Evolutionary conservation across 176 grass and related monocot species (phyloP).

Genomic region (Aegilops umbellulata): DNA sequence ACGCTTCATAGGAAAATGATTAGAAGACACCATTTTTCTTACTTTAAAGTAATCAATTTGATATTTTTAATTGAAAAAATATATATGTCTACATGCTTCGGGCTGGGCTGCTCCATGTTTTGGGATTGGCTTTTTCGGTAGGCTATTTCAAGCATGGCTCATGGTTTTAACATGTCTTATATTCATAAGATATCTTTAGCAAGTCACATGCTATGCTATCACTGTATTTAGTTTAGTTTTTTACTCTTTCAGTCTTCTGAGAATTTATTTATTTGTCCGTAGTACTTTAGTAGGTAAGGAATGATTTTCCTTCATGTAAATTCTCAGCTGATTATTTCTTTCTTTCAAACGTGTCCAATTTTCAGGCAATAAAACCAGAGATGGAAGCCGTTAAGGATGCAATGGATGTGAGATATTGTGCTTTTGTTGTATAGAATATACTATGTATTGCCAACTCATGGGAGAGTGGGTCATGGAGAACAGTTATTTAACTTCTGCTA

Average conservation of each 20-base stretch:
- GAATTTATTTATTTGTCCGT: not conserved
- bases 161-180: not conserved
- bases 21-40: not conserved
- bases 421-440: constrained; percentile 21
- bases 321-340: constrained; percentile 10
- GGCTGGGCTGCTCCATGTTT: not conserved
- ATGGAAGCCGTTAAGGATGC: constrained; percentile 63
- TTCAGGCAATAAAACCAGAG: constrained; percentile 74
- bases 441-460: constrained; percentile 22
- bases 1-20: not conserved
- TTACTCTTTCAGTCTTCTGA: not conserved
- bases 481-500: constrained; percentile 20
- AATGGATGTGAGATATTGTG: constrained; percentile 58
- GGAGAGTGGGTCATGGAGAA: constrained; percentile 11
- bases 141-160: not conserved
- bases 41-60: not conserved
- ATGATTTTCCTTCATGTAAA: not conserved
- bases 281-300: not conserved
- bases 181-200: not conserved
- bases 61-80: not conserved
- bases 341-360: constrained; percentile 25
- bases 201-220: constrained; percentile 10
- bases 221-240: constrained; percentile 4
- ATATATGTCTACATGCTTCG: not conserved
- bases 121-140: not conserved